phyloP scores from a whole-genome alignment of 1,139 yeast genomes.

The Kluyveromyces sp. region DNA sequence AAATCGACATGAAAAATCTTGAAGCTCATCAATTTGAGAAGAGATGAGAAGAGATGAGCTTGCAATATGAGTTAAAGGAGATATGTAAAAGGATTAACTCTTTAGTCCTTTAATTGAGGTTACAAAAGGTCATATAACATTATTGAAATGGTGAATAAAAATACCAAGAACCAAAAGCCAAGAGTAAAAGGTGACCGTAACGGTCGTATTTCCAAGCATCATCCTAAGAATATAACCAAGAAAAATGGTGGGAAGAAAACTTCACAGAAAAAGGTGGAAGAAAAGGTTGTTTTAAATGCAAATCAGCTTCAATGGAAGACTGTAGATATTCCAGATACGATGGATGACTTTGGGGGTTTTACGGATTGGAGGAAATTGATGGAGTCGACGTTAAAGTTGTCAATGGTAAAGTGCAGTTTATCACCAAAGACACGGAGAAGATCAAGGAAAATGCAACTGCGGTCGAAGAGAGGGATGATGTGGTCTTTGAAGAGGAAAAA shows the following conservation, averaged over 20 bases:
- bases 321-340: constrained; percentile 73
- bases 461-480: constrained; percentile 5
- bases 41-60: constrained; percentile 11
- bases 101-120: background rate
- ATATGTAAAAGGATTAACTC: constrained; percentile 9
- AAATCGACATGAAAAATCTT: background rate
- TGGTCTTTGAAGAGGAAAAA: constrained; percentile 12
- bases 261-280: constrained; percentile 2
- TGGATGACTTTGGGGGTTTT: constrained; percentile 84
- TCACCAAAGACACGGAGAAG: constrained; percentile 39
- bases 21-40: background rate
- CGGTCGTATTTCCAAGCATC: constrained; percentile 6
- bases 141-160: background rate
- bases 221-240: background rate
- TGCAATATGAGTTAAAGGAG: no score
- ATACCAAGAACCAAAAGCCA: constrained; percentile 3
- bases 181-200: background rate
- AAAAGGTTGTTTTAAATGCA: constrained; percentile 33
- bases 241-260: background rate
- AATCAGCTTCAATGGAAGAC: constrained; percentile 65
- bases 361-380: constrained; percentile 88
- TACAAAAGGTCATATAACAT: background rate
- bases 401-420: constrained; percentile 54
- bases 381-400: constrained; percentile 76
- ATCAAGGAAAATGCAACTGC: constrained; percentile 11